These are phyloP conservation scores for Penicillium aurantiogriseum DNA, from an alignment of 2,329 filamentous ascomycete genomes.

Conservation along the genomic window DNA sequence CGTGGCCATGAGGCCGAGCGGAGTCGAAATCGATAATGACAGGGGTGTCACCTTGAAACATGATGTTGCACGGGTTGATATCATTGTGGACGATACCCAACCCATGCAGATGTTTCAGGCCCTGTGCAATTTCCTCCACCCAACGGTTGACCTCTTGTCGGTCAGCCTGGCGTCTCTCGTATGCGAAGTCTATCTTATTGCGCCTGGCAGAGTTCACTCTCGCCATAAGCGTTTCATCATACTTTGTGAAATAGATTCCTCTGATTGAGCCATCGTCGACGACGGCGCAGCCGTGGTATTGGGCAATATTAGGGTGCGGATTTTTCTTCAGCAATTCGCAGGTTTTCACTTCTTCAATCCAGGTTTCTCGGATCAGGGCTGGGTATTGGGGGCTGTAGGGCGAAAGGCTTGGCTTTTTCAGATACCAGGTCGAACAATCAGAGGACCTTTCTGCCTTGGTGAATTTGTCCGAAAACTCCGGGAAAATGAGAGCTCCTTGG, in stretches of 20 bases:
- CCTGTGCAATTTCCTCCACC: constrained; percentile 37
- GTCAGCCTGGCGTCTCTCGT: background rate
- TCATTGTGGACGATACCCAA: constrained; percentile 88
- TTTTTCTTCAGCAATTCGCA: constrained; percentile 2
- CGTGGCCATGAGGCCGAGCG: background rate
- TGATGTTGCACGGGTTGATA: constrained; percentile 88
- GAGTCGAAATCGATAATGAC: constrained; percentile 19
- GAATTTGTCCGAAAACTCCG: constrained; percentile 3
- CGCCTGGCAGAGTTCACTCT: background rate
- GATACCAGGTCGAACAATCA: background rate
- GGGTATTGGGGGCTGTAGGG: constrained; percentile 2
- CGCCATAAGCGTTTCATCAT: constrained; percentile 6
- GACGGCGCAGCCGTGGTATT: constrained; percentile 9
- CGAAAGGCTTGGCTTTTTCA: constrained; percentile 6
- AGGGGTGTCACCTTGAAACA: constrained; percentile 57
- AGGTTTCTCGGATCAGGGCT: background rate
- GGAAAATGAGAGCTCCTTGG: background rate
- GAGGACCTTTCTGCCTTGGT: background rate
- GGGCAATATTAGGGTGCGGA: constrained; percentile 5
- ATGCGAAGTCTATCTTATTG: background rate
- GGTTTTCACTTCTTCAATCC: constrained; percentile 2
- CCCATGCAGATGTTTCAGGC: constrained; percentile 78
- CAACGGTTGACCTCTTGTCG: background rate
- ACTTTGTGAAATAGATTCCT: constrained; percentile 6
- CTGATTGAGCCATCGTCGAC: background rate